Conservation (phyloP, 805 yeast genomes). For the Candida stauntonica region DNA sequence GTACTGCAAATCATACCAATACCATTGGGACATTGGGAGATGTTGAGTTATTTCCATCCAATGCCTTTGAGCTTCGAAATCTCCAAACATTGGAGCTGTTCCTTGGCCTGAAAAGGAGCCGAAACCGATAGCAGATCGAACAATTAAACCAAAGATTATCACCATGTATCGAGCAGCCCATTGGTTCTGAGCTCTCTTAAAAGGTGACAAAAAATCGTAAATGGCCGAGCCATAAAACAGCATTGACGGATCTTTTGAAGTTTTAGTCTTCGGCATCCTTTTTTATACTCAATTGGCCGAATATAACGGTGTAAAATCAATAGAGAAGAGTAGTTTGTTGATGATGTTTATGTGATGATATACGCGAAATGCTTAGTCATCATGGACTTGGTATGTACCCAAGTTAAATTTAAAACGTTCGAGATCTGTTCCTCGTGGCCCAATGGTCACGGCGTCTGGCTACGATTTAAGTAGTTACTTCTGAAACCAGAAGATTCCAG, state of each 20-base stretch:
- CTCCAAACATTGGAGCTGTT: conserved; percentile 82
- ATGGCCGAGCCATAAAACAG: conserved; percentile 58
- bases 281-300: neutral
- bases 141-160: conserved; percentile 64
- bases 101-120: conserved; percentile 80
- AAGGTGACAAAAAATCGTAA: conserved; percentile 72
- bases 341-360: too few species aligned
- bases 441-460: conserved; percentile 76
- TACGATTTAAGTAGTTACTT: conserved; percentile 46
- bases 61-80: conserved; percentile 96
- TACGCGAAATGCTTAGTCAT: too few species aligned
- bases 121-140: conserved; percentile 80
- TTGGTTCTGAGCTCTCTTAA: conserved; percentile 77
- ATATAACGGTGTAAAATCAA: neutral
- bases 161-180: conserved; percentile 86
- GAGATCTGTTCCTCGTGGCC: conserved; percentile 61
- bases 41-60: conserved; percentile 91
- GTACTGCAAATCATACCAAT: conserved; percentile 79
- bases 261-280: conserved; percentile 1
- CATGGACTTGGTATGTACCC: too few species aligned
- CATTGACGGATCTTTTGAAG: conserved; percentile 27
- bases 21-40: conserved; percentile 77
- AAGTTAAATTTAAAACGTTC: too few species aligned
- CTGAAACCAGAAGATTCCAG: conserved; percentile 35
- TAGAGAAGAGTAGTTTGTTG: neutral